Conservation (phyloP, 495 filamentous ascomycete genomes). For the Hypoxylon cercidicola region DNA sequence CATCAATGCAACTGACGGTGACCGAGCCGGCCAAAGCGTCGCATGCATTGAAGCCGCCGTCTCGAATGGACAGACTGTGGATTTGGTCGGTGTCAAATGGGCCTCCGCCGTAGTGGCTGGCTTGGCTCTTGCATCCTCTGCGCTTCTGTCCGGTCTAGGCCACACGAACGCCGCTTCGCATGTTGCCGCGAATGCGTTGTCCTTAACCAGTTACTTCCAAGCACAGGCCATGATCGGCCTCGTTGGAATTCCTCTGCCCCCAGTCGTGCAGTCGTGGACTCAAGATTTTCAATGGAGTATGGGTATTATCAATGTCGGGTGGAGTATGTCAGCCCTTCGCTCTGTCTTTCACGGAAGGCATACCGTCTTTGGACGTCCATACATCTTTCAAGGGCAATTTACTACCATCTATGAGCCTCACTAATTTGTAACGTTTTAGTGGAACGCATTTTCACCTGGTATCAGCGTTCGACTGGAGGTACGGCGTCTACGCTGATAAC, state of each 20-base stretch:
- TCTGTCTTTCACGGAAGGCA: neutral
- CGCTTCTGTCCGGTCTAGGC: conserved; percentile 82
- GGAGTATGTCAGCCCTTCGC: conserved; percentile 25
- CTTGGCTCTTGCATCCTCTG: conserved; percentile 83
- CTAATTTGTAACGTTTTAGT: conserved; percentile 53
- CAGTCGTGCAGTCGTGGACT: conserved; percentile 92
- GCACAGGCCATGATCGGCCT: conserved; percentile 94
- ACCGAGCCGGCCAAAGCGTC: conserved; percentile 66
- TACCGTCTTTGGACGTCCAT: neutral
- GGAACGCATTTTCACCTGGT: conserved; percentile 92
- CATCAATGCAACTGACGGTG: conserved; percentile 74
- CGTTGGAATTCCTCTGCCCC: conserved; percentile 82
- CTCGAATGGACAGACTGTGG: conserved; percentile 92
- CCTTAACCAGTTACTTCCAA: conserved; percentile 95
- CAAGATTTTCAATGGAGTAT: conserved; percentile 99
- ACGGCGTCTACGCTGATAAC: conserved; percentile 83
- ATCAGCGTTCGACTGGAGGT: conserved; percentile 92
- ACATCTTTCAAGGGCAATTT: neutral
- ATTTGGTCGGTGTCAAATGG: conserved; percentile 91
- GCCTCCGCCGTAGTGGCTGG: conserved; percentile 88
- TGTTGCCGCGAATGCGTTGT: conserved; percentile 90
- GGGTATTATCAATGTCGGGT: conserved; percentile 89
- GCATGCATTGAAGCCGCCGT: conserved; percentile 89
- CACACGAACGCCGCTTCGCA: conserved; percentile 97
- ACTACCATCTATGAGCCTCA: neutral